phyloP scores from a whole-genome alignment of 1,284 basidiomycete species.

The Leccinum fallax region DNA sequence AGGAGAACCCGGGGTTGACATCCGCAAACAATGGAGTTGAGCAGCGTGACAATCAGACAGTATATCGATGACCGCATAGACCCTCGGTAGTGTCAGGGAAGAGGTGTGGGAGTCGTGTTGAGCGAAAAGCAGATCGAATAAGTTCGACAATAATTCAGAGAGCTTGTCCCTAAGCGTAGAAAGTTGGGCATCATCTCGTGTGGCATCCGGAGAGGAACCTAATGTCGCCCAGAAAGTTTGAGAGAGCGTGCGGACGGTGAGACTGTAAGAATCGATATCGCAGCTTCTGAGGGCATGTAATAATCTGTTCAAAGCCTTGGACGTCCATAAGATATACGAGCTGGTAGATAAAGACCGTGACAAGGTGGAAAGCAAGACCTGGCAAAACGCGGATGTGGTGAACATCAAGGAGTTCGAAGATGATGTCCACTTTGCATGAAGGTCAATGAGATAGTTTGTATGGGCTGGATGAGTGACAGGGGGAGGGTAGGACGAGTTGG shows the following conservation, averaged over 20 bases:
- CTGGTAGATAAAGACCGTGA: slow-evolving; percentile 15
- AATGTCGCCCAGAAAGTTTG: slow-evolving; percentile 14
- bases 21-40: slow-evolving; percentile 20
- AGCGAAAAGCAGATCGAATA: slow-evolving; percentile 30
- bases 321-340: slow-evolving; percentile 39
- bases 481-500: slow-evolving; percentile 17
- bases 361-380: slow-evolving; percentile 17
- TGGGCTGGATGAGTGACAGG: slow-evolving; percentile 47
- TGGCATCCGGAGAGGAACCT: neutral
- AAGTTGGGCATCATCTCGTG: slow-evolving; percentile 5
- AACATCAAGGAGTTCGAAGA: slow-evolving; percentile 16
- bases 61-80: slow-evolving; percentile 23
- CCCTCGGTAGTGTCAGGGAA: slow-evolving; percentile 4
- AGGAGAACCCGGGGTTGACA: slow-evolving; percentile 5
- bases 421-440: slow-evolving; percentile 37
- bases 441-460: slow-evolving; percentile 41
- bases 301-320: slow-evolving; percentile 40
- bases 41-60: slow-evolving; percentile 20
- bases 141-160: slow-evolving; percentile 25
- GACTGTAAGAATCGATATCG: slow-evolving; percentile 31
- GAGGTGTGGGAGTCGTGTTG: slow-evolving; percentile 3
- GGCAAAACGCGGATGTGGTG: slow-evolving; percentile 34
- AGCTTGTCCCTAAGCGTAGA: slow-evolving; percentile 22
- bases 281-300: slow-evolving; percentile 25
- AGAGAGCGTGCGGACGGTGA: slow-evolving; percentile 17